Base-by-base conservation (phyloP, 352 stramenopile genomes). In the Phytopythium sindhum region DNA sequence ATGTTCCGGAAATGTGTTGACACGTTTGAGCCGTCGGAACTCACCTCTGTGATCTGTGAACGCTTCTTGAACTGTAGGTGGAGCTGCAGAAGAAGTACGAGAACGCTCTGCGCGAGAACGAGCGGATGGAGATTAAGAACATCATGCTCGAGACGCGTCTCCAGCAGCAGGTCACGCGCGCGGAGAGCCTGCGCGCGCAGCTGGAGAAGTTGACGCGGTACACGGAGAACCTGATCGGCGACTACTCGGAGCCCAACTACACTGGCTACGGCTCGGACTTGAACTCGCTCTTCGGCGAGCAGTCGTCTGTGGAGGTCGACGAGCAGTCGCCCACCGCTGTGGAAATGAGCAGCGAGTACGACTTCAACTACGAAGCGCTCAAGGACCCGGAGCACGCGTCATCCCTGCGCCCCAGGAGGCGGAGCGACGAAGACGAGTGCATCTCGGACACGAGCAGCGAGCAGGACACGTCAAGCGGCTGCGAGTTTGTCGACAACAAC, bases 171-270 rank as follows among this genome's bases (percentile, higher is more conserved):
- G 86, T 75, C 1, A 86, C 78, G 28, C 67, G 83, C 10, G 83
- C 84, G 39, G 73, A 84, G 52, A 83, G 80, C 59, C 71, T 92
- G 24, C 84, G 84, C 33, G 76, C 75, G 14, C 78, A 90, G 50
- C 71, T 92, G 11, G 81, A 89, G 65, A 84, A 90, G 56, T 60
- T 90, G 41, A 89, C 84, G 33, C 68, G 86, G 66, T 90, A 90
- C 60, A 86, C 78, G 10, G 84, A 88, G 60, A 89, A 84, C 17
- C 48, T 88, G 23, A 84, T 89, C 33, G 70, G 71, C 39, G 77
- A 77, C 56, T 88, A 72, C 4, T 81, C 79, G n/a, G 78, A 88
- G 54, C 73, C 75, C 26, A 77, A 72, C 23, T 44, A 78, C 42
- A 74, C 71, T 51, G 77, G 83, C 53, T 86, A 80, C 61, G 75